These are phyloP conservation scores for Xanthoconium purpureum DNA, from an alignment of 768 basidiomycete species.

Conservation along the genomic window DNA sequence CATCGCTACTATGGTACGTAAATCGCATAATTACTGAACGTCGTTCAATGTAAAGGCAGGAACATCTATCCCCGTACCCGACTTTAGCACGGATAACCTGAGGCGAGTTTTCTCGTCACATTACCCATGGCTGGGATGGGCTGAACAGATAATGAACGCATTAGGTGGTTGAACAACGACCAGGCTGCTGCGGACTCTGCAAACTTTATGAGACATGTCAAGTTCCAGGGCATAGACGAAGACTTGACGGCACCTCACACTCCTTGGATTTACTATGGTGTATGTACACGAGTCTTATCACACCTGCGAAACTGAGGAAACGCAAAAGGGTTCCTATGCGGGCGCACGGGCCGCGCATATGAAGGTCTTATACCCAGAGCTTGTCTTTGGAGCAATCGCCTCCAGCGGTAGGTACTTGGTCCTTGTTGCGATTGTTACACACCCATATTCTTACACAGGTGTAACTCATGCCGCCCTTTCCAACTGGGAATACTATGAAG, in stretches of 20 bases:
- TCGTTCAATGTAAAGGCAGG: conserved; percentile 40
- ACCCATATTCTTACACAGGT: conserved; percentile 36
- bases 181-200: conserved; percentile 91
- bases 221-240: conserved; percentile 67
- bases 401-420: conserved; percentile 59
- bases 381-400: conserved; percentile 89
- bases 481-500: conserved; percentile 88
- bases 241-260: conserved; percentile 68
- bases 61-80: conserved; percentile 67
- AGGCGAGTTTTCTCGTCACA: conserved; percentile 40
- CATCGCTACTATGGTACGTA: conserved; percentile 81
- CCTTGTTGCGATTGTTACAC: background rate
- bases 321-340: conserved; percentile 74
- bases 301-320: background rate
- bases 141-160: conserved; percentile 7
- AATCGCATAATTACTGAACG: background rate
- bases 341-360: conserved; percentile 93
- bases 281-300: conserved; percentile 33
- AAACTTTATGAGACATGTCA: conserved; percentile 81
- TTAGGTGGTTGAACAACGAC: conserved; percentile 83
- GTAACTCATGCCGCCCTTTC: conserved; percentile 82
- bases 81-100: conserved; percentile 80
- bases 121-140: background rate
- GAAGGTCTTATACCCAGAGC: conserved; percentile 79
- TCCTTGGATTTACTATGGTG: conserved; percentile 94